A percentile compares a stretch with the other conserved stretches of the same genome.
phyloP scores from a whole-genome alignment of 495 filamentous ascomycete genomes.

The Friedmanniomyces simplex region DNA sequence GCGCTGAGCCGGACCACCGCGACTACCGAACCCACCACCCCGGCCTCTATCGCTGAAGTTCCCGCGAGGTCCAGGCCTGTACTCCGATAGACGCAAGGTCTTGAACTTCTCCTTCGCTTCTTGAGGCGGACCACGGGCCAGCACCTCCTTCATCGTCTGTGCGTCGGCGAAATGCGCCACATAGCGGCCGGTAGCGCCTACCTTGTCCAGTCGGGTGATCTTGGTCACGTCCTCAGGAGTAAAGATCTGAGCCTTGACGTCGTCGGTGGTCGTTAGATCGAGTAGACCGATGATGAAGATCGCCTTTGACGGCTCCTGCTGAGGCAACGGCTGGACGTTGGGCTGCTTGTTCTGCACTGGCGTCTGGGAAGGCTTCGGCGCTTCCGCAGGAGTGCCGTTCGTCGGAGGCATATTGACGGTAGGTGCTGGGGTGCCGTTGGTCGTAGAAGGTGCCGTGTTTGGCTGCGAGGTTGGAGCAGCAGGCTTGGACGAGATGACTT shows the following conservation, averaged over 20 bases:
- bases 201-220: slow-evolving; percentile 67
- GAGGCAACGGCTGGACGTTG: slow-evolving; percentile 7
- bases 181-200: slow-evolving; percentile 45
- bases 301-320: slow-evolving; percentile 50
- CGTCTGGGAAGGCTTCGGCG: slow-evolving; percentile 20
- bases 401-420: slow-evolving; percentile 31
- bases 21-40: slow-evolving; percentile 65
- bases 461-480: slow-evolving; percentile 44
- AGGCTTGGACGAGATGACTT: slow-evolving; percentile 7
- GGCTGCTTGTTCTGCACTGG: slow-evolving; percentile 17
- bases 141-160: slow-evolving; percentile 67
- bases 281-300: slow-evolving; percentile 74
- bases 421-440: slow-evolving; percentile 28
- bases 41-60: slow-evolving; percentile 33
- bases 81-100: slow-evolving; percentile 60
- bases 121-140: slow-evolving; percentile 58
- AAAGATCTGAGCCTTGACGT: slow-evolving; percentile 61
- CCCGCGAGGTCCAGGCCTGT: slow-evolving; percentile 27
- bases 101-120: slow-evolving; percentile 60
- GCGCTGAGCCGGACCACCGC: slow-evolving; percentile 40
- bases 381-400: slow-evolving; percentile 29
- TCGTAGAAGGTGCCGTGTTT: slow-evolving; percentile 25
- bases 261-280: slow-evolving; percentile 48
- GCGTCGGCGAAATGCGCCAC: slow-evolving; percentile 67
- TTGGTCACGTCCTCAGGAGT: slow-evolving; percentile 69